phyloP scores from a whole-genome alignment of 2,329 filamentous ascomycete genomes.

The Purpureocillium lavendulum region DNA sequence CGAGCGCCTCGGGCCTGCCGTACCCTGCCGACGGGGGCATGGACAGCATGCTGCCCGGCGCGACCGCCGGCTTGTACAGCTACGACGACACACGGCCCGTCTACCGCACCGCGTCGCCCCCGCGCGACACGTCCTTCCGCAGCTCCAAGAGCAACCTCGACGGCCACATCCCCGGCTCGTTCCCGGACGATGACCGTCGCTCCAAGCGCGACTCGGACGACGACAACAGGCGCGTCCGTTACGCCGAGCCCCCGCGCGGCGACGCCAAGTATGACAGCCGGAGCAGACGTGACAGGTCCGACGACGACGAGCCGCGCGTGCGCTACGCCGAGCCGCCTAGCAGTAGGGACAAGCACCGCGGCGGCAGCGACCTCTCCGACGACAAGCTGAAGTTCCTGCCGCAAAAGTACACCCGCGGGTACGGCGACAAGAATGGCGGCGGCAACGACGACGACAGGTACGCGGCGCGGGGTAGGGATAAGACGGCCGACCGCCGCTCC shows the following conservation, averaged over 20 bases:
- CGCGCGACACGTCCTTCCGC: conserved; percentile 25
- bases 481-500: conserved; percentile 15
- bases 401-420: conserved; percentile 36
- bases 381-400: conserved; percentile 36
- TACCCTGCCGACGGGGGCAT: conserved; percentile 30
- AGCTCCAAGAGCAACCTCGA: conserved; percentile 26
- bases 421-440: conserved; percentile 13
- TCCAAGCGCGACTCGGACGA: conserved; percentile 8
- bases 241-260: conserved; percentile 13
- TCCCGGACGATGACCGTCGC: conserved; percentile 20
- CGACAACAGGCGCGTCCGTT: conserved; percentile 12
- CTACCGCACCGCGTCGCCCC: conserved; percentile 26
- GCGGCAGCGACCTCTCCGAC: conserved; percentile 17
- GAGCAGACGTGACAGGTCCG: conserved; percentile 7
- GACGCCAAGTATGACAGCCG: conserved; percentile 9
- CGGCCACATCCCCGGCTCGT: conserved; percentile 20
- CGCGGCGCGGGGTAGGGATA: conserved; percentile 10
- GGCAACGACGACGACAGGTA: conserved; percentile 8
- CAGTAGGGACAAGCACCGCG: conserved; percentile 10
- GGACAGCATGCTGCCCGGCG: conserved; percentile 27
- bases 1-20: conserved; percentile 21
- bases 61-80: conserved; percentile 23
- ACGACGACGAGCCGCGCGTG: conserved; percentile 11
- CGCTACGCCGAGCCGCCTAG: conserved; percentile 8
- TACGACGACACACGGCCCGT: conserved; percentile 27